phyloP scores from a whole-genome alignment of 2,329 filamentous ascomycete genomes.

The Talaromyces sp. region DNA sequence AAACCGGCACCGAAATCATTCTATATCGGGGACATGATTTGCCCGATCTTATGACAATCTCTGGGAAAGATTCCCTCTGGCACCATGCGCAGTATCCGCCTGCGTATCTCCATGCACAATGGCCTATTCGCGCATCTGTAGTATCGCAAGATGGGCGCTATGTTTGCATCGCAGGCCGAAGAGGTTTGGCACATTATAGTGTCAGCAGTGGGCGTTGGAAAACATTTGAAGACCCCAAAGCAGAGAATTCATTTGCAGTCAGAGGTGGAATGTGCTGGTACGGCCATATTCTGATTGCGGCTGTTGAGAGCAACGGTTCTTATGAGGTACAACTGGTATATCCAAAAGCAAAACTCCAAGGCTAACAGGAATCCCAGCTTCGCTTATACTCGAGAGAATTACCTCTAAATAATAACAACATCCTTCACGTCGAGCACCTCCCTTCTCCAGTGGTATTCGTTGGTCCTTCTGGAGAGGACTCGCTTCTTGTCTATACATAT shows the following conservation, averaged over 20 bases:
- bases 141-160: slow-evolving; percentile 91
- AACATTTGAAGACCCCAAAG: slow-evolving; percentile 73
- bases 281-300: slow-evolving; percentile 87
- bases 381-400: slow-evolving; percentile 90
- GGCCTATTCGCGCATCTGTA: slow-evolving; percentile 83
- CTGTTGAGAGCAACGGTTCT: slow-evolving; percentile 76
- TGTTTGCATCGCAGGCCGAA: slow-evolving; percentile 87
- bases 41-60: slow-evolving; percentile 83
- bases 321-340: slow-evolving; percentile 56
- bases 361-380: slow-evolving; percentile 44
- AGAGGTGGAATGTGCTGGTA: slow-evolving; percentile 98
- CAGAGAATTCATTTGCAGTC: slow-evolving; percentile 88
- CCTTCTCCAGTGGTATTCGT: slow-evolving; percentile 85
- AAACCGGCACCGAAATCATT: slow-evolving; percentile 83
- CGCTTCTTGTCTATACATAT: slow-evolving; percentile 91
- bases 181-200: slow-evolving; percentile 92
- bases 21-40: slow-evolving; percentile 91
- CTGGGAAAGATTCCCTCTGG: slow-evolving; percentile 90
- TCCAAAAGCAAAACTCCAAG: background rate
- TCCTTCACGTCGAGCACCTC: slow-evolving; percentile 72
- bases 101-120: slow-evolving; percentile 81
- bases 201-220: slow-evolving; percentile 94
- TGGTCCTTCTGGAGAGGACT: slow-evolving; percentile 86
- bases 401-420: slow-evolving; percentile 64
- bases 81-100: slow-evolving; percentile 83